A percentile compares a stretch with the other conserved stretches of the same genome.
Conservation (phyloP, 305 asterid species). For the Fraxinus greggii region DNA sequence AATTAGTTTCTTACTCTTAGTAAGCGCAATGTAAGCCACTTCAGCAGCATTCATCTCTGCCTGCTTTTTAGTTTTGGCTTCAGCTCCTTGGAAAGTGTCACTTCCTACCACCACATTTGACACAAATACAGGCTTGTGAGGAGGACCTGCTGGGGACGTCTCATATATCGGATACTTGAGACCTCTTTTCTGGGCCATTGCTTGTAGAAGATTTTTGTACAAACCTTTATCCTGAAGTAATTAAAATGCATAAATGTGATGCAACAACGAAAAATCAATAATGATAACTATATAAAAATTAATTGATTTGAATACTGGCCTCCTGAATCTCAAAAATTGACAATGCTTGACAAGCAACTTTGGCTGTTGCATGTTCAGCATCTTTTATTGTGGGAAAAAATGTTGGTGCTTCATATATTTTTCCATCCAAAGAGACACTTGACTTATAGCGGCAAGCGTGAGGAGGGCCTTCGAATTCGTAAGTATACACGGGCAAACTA, state of each 20-base stretch:
- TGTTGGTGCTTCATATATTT: slow-evolving; percentile 41
- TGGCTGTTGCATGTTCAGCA: slow-evolving; percentile 88
- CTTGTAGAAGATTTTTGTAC: slow-evolving; percentile 70
- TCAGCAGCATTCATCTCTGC: slow-evolving; percentile 86
- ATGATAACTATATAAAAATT: slow-evolving; percentile 4
- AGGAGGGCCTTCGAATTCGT: slow-evolving; percentile 73
- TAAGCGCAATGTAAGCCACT: slow-evolving; percentile 54
- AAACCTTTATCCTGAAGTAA: slow-evolving; percentile 55
- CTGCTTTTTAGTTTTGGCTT: slow-evolving; percentile 64
- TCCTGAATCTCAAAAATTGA: slow-evolving; percentile 46
- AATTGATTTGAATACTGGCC: slow-evolving; percentile 40
- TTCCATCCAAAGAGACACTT: slow-evolving; percentile 51
- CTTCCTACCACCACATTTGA: slow-evolving; percentile 57
- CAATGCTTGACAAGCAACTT: slow-evolving; percentile 61
- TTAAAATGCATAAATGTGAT: slow-evolving; percentile 8
- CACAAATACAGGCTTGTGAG: slow-evolving; percentile 53
- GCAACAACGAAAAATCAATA: slow-evolving; percentile 13
- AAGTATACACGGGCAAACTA: slow-evolving; percentile 55
- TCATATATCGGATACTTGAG: slow-evolving; percentile 50
- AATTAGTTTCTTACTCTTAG: slow-evolving; percentile 41
- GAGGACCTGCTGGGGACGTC: slow-evolving; percentile 46
- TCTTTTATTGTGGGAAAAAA: slow-evolving; percentile 68
- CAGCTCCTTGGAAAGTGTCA: slow-evolving; percentile 45
- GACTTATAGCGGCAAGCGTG: slow-evolving; percentile 68
- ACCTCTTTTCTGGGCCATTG: slow-evolving; percentile 56